A percentile compares a stretch with the other conserved stretches of the same genome.
These are phyloP conservation scores for Metschnikowia lachancei DNA, from an alignment of 805 yeast genomes.

Conservation along the genomic window DNA sequence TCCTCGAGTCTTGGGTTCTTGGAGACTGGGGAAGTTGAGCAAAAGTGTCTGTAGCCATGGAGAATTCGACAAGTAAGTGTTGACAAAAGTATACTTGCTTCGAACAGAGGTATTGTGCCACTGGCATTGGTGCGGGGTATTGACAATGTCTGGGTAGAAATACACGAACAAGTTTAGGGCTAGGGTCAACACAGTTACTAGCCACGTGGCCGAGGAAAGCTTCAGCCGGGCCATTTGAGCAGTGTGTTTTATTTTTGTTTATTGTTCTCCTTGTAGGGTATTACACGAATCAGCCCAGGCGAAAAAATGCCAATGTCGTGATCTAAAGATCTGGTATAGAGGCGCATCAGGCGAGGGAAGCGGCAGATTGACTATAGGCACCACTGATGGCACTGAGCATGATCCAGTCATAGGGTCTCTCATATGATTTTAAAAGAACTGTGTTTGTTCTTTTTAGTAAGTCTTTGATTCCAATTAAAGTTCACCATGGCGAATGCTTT, in stretches of 20 bases:
- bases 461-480: too few relatives aligned
- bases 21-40: conserved; percentile 25
- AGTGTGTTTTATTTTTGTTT: not conserved
- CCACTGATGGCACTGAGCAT: too few relatives aligned
- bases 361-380: too few relatives aligned
- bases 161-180: conserved; percentile 62
- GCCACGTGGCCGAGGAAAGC: conserved; percentile 18
- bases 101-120: conserved; percentile 45
- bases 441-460: too few relatives aligned
- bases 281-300: too few relatives aligned
- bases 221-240: conserved; percentile 8
- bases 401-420: too few relatives aligned
- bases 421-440: too few relatives aligned
- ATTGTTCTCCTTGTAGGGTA: not conserved
- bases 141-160: conserved; percentile 67
- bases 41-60: conserved; percentile 18
- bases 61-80: conserved; percentile 10
- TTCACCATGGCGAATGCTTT: too few relatives aligned
- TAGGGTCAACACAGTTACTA: conserved; percentile 40
- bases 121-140: conserved; percentile 49
- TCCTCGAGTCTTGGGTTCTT: conserved; percentile 9
- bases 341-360: too few relatives aligned
- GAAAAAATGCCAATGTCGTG: too few relatives aligned
- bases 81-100: conserved; percentile 16
- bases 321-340: too few relatives aligned